Evolutionary conservation across 805 yeast species (phyloP), one percentile per base, ranked within the genome.

Genomic region (Candida nanaspora): DNA sequence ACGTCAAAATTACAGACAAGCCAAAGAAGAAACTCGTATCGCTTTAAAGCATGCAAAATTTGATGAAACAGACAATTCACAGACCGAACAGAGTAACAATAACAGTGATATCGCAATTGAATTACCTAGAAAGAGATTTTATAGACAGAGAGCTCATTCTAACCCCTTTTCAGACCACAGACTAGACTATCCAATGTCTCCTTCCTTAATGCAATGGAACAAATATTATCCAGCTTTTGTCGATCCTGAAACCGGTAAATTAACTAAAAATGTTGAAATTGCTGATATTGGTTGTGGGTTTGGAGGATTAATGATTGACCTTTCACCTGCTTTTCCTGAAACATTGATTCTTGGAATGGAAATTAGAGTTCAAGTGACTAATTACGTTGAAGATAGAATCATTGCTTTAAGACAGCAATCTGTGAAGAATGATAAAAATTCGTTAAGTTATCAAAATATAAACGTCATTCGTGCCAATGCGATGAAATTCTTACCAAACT

Each of bases 211-310:
- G 98, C 80, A 88, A 58, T 93, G 98, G 98, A 56, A 72, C 1
- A 74, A 68, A 53, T 65, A 83, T 39, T 91, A 80, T 53, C 97
- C 96, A 4, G 66, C 70, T 16, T 79, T 57, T 52, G 62, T 60
- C 40, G 72, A 73, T 51, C 66, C 63, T 33, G 53, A 54, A 2
- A 60, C 67, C 1, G 62, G 69, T 4, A 47, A 65, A 38, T 63
- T 78, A 69, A 59, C 65, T 11, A 67, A 70, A 37, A 53, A 70
- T 21, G 95, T 88, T 18, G 88, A 86, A 41, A 82, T 93, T 40
- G 98, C 98, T 4, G 98, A 93, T 59, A 77, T 93, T 44, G 98
- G 98, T 8, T 93, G 98, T 66, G 98, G 98, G 1, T 93, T 86
- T 60, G 98, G 98, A 40, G 98, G 98, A 0, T 69, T 93, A 43